Evolutionary conservation across 345 rosid genomes (phyloP).

Genomic region (Sisymbrium altissimum): DNA sequence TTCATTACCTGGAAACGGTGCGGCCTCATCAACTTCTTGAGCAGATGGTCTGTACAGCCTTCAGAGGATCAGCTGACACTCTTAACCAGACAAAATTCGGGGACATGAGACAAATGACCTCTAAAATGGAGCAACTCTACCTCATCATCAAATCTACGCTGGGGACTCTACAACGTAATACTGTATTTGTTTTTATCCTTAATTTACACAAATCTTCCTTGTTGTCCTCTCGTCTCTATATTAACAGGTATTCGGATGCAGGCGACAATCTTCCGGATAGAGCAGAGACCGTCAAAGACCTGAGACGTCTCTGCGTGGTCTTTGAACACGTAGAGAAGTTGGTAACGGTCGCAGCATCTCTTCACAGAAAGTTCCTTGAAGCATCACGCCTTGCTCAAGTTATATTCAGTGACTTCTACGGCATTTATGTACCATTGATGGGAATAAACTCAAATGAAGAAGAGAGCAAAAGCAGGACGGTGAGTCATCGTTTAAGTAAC

Average conservation of each 20-base stretch:
- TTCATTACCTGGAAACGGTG: constrained; percentile 91
- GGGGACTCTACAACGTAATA: constrained; percentile 63
- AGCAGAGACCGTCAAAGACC: constrained; percentile 57
- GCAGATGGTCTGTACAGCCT: constrained; percentile 95
- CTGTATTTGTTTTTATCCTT: not conserved
- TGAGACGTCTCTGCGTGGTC: constrained; percentile 53
- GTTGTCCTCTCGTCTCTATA: not conserved
- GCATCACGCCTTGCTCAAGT: constrained; percentile 71
- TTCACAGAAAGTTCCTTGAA: constrained; percentile 74
- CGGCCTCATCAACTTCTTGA: constrained; percentile 89
- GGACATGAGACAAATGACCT: constrained; percentile 65
- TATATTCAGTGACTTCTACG: constrained; percentile 63
- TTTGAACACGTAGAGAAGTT: constrained; percentile 84
- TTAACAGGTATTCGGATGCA: constrained; percentile 37
- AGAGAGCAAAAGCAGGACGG: constrained; percentile 26
- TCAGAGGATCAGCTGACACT: constrained; percentile 91
- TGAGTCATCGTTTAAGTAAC: constrained; percentile 1
- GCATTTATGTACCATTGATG: constrained; percentile 57
- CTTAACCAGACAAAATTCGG: constrained; percentile 70
- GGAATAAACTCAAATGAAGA: constrained; percentile 47
- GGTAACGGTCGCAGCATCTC: constrained; percentile 74
- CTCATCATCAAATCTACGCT: constrained; percentile 55
- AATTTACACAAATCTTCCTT: not conserved
- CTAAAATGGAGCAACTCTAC: constrained; percentile 74
- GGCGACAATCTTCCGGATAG: constrained; percentile 49